Percentiles rank a stretch among this genome's conserved stretches.
These are phyloP conservation scores for Paracoccidioides brasiliensis DNA, from an alignment of 2,329 filamentous ascomycete genomes.

Conservation along the genomic window DNA sequence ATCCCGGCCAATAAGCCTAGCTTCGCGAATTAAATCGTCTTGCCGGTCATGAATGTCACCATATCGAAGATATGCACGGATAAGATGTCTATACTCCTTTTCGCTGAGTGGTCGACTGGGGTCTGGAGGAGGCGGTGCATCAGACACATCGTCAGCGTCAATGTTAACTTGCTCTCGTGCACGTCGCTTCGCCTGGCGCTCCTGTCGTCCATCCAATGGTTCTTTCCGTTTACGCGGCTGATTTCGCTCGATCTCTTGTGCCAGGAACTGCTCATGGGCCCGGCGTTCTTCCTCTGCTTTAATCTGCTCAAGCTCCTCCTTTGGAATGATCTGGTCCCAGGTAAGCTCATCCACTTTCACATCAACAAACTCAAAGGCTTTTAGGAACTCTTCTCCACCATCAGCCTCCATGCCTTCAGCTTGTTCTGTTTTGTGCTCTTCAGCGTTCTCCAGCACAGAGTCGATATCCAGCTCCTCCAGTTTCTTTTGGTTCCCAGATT, in stretches of 20 bases:
- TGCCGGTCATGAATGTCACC: conserved; percentile 79
- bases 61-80: conserved; percentile 80
- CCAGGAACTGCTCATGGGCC: conserved; percentile 69
- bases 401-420: conserved; percentile 89
- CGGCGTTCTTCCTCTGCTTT: conserved; percentile 80
- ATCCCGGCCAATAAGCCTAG: conserved; percentile 72
- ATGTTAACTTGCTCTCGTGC: conserved; percentile 51
- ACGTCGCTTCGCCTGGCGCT: conserved; percentile 56
- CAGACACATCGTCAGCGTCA: conserved; percentile 58
- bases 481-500: conserved; percentile 90
- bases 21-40: conserved; percentile 77
- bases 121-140: conserved; percentile 52
- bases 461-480: conserved; percentile 92
- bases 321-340: conserved; percentile 97
- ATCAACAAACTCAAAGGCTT: conserved; percentile 81
- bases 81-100: conserved; percentile 84
- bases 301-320: conserved; percentile 77
- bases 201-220: conserved; percentile 48
- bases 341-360: conserved; percentile 88
- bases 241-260: conserved; percentile 69
- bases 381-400: conserved; percentile 92
- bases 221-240: conserved; percentile 62
- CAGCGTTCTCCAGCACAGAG: conserved; percentile 88
- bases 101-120: conserved; percentile 82
- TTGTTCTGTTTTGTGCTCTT: conserved; percentile 92